These are phyloP conservation scores for Aureobasidium sp. DNA, from an alignment of 2,329 filamentous ascomycete species.

Conservation along the genomic window DNA sequence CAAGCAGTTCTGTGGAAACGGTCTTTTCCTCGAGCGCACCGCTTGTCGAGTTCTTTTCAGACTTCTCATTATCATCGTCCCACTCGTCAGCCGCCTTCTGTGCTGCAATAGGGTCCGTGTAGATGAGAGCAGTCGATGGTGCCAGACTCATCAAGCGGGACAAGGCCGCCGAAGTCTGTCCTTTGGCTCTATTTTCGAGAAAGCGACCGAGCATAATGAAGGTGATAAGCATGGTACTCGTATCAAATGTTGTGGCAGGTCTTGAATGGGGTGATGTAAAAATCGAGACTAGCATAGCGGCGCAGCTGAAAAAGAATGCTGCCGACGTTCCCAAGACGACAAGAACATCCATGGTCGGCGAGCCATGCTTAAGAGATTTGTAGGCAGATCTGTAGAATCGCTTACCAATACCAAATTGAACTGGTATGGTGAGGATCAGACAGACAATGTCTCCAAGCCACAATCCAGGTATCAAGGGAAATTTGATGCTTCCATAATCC, in stretches of 20 bases:
- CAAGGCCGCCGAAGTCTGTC: constrained; percentile 88
- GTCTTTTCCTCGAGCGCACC: constrained; percentile 69
- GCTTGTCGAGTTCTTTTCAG: constrained; percentile 39
- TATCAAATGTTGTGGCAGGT: constrained; percentile 90
- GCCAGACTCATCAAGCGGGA: constrained; percentile 92
- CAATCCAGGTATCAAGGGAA: constrained; percentile 63
- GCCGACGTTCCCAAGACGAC: constrained; percentile 90
- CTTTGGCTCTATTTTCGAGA: constrained; percentile 90
- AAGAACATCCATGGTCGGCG: constrained; percentile 96
- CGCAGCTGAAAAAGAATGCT: constrained; percentile 91
- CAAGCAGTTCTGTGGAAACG: constrained; percentile 91
- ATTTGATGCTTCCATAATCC: constrained; percentile 64
- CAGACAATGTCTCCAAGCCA: constrained; percentile 86
- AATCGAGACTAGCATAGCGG: constrained; percentile 78
- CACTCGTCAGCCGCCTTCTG: constrained; percentile 82
- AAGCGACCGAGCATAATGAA: constrained; percentile 89
- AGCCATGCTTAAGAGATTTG: constrained; percentile 82
- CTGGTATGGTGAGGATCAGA: constrained; percentile 75
- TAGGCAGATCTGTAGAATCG: constrained; percentile 92
- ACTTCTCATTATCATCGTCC: constrained; percentile 43
- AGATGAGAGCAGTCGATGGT: constrained; percentile 95
- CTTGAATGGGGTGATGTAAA: constrained; percentile 66
- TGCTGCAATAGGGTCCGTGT: constrained; percentile 85
- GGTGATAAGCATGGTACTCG: constrained; percentile 95
- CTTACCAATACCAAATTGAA: constrained; percentile 93